Conservation (phyloP, 108 stramenopile genomes). For the Aurantiochytrium sp. region DNA sequence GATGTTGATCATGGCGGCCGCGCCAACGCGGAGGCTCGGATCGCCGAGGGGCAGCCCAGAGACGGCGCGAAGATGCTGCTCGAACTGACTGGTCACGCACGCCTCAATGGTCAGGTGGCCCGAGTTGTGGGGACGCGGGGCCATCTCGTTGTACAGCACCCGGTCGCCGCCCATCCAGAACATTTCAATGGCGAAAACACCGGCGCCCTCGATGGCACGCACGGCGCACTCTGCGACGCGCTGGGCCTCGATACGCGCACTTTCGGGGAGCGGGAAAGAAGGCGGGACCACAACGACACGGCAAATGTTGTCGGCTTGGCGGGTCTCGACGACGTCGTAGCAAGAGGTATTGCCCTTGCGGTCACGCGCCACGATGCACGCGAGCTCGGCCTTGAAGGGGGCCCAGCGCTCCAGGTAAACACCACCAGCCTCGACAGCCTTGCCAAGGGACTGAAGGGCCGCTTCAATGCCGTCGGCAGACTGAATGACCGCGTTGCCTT, state of each 20-base stretch:
- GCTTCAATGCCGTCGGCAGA: constrained; percentile 40
- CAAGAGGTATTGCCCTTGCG: constrained; percentile 54
- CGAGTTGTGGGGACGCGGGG: constrained; percentile 94
- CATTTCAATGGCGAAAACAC: constrained; percentile 92
- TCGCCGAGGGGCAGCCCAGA: constrained; percentile 82
- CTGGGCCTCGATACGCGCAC: constrained; percentile 57
- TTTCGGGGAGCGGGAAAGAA: constrained; percentile 40
- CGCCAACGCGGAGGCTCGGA: constrained; percentile 48
- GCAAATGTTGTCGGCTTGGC: constrained; percentile 88
- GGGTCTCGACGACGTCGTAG: constrained; percentile 91
- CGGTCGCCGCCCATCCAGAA: constrained; percentile 58
- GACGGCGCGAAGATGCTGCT: constrained; percentile 88
- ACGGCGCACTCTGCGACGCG: constrained; percentile 63
- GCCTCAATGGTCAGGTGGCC: constrained; percentile 99
- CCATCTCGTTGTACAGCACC: constrained; percentile 91
- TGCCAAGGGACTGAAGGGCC: constrained; percentile 40
- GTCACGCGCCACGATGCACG: constrained; percentile 87
- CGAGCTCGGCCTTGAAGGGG: constrained; percentile 80
- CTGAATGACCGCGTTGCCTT: constrained; percentile 81
- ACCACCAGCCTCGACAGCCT: constrained; percentile 21
- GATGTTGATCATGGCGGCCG: constrained; percentile 53
- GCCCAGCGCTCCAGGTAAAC: constrained; percentile 96
- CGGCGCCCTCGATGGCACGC: constrained; percentile 67
- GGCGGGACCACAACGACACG: constrained; percentile 82
- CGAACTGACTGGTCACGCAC: constrained; percentile 87